Conservation (phyloP, 768 basidiomycete genomes). For the Gloeopeniophorella convolvens region DNA sequence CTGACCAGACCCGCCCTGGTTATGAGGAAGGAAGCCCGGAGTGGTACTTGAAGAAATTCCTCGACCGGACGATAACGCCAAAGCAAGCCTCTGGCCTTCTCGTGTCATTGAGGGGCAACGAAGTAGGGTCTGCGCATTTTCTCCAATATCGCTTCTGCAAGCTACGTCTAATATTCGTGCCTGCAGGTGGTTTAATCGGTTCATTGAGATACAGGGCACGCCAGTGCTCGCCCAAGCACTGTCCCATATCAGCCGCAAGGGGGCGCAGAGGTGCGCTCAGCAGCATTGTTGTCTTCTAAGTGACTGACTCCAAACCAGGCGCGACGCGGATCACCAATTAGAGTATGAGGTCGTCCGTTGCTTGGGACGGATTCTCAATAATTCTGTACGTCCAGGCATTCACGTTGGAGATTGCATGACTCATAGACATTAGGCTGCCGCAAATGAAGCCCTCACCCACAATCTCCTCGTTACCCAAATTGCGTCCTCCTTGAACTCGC, state of each 20-base stretch:
- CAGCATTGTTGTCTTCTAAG: not conserved
- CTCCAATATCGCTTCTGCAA: not conserved
- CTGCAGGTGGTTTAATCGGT: conserved; percentile 71
- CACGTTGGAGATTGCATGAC: conserved; percentile 1
- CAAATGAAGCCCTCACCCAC: conserved; percentile 68
- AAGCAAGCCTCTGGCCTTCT: conserved; percentile 73
- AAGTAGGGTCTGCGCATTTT: conserved; percentile 59
- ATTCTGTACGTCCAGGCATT: conserved; percentile 35
- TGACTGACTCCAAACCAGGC: conserved; percentile 31
- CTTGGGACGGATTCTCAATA: conserved; percentile 75
- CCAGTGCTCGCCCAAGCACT: conserved; percentile 79
- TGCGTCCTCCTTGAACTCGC: conserved; percentile 74
- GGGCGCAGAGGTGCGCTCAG: conserved; percentile 46
- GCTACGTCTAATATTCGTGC: not conserved
- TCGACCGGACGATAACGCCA: conserved; percentile 77
- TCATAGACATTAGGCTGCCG: conserved; percentile 34
- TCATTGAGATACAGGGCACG: conserved; percentile 72
- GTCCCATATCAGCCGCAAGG: conserved; percentile 67
- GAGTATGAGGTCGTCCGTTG: conserved; percentile 91
- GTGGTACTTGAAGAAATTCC: conserved; percentile 88
- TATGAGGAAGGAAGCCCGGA: conserved; percentile 72
- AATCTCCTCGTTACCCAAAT: conserved; percentile 72
- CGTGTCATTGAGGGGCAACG: conserved; percentile 74
- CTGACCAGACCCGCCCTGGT: conserved; percentile 48
- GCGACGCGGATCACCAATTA: conserved; percentile 57